Percentiles rank a stretch among this genome's conserved stretches.
phyloP scores from a whole-genome alignment of 306 rosid genomes.

The Lathyrus tuberosus region DNA sequence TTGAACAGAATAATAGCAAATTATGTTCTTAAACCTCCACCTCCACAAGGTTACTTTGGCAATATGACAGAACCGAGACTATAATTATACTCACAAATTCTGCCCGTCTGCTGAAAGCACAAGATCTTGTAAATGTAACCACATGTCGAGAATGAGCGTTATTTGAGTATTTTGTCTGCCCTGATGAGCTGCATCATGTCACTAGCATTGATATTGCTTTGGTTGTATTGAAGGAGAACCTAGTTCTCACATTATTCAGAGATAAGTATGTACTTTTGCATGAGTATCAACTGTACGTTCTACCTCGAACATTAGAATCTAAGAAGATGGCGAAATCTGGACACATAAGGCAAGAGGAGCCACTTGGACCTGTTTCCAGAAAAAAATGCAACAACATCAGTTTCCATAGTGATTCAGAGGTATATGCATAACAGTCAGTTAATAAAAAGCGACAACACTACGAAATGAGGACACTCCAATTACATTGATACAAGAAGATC shows the following conservation, averaged over 20 bases:
- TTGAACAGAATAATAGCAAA: too few species aligned
- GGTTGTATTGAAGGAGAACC: constrained; percentile 94
- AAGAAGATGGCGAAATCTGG: constrained; percentile 99
- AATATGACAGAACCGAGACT: too few species aligned
- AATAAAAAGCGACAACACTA: too few species aligned
- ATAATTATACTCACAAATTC: constrained; percentile 98
- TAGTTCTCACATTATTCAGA: constrained; percentile 86
- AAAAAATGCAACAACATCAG: too few species aligned
- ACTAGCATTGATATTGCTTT: constrained; percentile 97
- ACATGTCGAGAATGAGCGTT: constrained; percentile 97
- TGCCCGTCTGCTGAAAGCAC: constrained; percentile 99
- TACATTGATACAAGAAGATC: too few species aligned
- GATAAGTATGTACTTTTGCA: constrained; percentile 90
- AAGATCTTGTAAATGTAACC: constrained; percentile 96
- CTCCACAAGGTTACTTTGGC: too few species aligned
- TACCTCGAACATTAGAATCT: constrained; percentile 92
- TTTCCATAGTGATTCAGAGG: too few species aligned
- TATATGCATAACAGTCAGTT: too few species aligned
- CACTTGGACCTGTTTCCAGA: too few species aligned
- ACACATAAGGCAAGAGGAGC: constrained; percentile 93
- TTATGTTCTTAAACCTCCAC: too few species aligned
- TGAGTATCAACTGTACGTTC: constrained; percentile 87
- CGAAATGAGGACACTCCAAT: too few species aligned
- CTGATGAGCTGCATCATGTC: constrained; percentile 97
- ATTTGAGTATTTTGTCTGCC: constrained; percentile 96